phyloP scores from a whole-genome alignment of 1,139 yeast genomes.

The Pichia sorboxylosa region DNA sequence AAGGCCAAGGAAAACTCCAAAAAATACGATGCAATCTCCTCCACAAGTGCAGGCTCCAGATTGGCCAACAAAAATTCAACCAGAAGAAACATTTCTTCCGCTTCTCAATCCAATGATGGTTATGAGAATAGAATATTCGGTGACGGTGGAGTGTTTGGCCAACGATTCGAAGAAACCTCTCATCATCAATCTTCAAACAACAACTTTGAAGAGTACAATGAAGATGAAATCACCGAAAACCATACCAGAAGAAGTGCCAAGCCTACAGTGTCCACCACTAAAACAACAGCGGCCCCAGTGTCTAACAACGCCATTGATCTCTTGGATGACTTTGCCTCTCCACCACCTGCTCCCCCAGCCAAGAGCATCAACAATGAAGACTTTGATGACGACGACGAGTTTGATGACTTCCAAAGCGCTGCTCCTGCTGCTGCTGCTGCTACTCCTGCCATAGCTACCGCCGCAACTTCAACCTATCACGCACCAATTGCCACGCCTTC shows the following conservation, averaged over 20 bases:
- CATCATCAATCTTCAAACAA: slow-evolving; percentile 23
- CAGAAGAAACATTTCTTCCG: slow-evolving; percentile 32
- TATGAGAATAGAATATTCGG: slow-evolving; percentile 53
- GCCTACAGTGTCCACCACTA: background rate
- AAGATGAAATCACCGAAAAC: slow-evolving; percentile 22
- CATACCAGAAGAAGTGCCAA: background rate
- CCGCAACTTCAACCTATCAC: background rate
- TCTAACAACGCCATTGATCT: slow-evolving; percentile 40
- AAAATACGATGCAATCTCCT: slow-evolving; percentile 36
- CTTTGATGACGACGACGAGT: slow-evolving; percentile 74
- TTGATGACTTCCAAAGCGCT: slow-evolving; percentile 79
- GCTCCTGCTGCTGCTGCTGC: slow-evolving; percentile 19
- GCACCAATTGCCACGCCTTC: slow-evolving; percentile 2
- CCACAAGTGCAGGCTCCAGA: slow-evolving; percentile 32
- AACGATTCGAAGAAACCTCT: slow-evolving; percentile 43
- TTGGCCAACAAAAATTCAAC: slow-evolving; percentile 32
- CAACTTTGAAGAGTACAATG: slow-evolving; percentile 66
- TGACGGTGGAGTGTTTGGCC: slow-evolving; percentile 72
- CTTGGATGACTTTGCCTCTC: slow-evolving; percentile 28
- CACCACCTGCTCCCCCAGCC: background rate
- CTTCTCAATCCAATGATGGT: slow-evolving; percentile 31
- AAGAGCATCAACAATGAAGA: slow-evolving; percentile 13
- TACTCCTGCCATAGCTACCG: slow-evolving; percentile 10
- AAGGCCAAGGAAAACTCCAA: slow-evolving; percentile 76
- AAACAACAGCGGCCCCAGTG: slow-evolving; percentile 27